Evolutionary conservation across 164 flowering plant genomes (phyloP), one percentile per base, ranked within the genome.

Genomic region (Chloranthus sessilifolius): DNA sequence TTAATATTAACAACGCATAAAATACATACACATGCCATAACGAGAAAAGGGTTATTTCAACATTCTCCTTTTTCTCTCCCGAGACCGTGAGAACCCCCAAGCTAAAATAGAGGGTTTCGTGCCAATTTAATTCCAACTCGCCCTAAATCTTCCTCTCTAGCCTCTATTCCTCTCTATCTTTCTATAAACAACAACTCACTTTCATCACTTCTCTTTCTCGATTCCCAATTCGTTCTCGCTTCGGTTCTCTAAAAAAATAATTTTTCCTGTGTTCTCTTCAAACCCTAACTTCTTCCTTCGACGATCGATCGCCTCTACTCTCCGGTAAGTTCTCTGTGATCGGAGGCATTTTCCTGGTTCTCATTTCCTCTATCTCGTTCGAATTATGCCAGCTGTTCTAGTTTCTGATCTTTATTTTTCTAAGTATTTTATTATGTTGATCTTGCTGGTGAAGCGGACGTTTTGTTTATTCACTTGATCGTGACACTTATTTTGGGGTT

Each of bases 241-340:
- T 29, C 33, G 33, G 33, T 29, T 4, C 33, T 29, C 6, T 9
- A 29, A 29, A 9, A 29, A 31, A 31, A 31, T 31, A 31, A 5
- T 14, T 14, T 17, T 4, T 36, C 12, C 40, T 36, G 4, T 17
- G 40, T 22, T 45, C 7, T 27, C 17, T 5, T 3, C 6, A 52
- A 52, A 52, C 47, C 56, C 36, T 52, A 52, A 30, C 21, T 49
- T 23, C 24, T 23, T 33, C 23, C 17, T 25, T 30, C 24, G 12
- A 49, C 29, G 20, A 49, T 49, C 20, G 23, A 49, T 49, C 30
- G 3, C 10, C 24, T 3, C 23, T 49, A 5, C 12, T 34, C 30
- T 23, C 24, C 17, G 39, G 53, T 49, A 49, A 49, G 41, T 35
- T 49, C 53, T 40, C 6, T 45, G 16, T 20, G 34, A 36, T 39